Conservation (phyloP, 2,329 filamentous ascomycete species). For the Aspergillus novoparasiticus region DNA sequence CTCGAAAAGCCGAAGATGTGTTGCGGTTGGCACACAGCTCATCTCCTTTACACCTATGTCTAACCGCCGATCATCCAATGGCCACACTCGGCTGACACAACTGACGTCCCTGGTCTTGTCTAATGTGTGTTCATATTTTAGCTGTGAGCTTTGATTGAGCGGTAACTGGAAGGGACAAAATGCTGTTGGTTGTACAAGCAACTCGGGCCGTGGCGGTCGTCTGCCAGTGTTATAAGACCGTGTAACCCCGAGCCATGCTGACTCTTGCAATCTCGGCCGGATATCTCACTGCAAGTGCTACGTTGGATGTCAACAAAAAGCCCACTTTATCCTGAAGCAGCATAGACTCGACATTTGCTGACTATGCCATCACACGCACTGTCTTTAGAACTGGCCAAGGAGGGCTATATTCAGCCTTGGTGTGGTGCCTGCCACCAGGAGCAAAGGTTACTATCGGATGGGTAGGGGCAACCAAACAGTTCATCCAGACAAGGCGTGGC, state of each 20-base stretch:
- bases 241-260: background rate
- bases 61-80: background rate
- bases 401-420: background rate
- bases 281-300: background rate
- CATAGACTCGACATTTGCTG: background rate
- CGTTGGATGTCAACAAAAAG: background rate
- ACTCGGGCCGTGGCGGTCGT: slow-evolving; percentile 1
- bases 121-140: background rate
- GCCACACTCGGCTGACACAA: background rate
- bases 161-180: background rate
- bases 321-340: background rate
- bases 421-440: background rate
- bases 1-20: background rate
- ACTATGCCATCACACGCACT: background rate
- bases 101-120: background rate
- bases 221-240: background rate
- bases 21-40: background rate
- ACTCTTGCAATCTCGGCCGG: background rate
- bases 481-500: background rate
- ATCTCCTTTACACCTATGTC: background rate
- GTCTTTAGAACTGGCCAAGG: background rate
- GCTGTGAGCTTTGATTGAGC: background rate
- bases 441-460: background rate
- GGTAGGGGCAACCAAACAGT: background rate
- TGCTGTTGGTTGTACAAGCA: background rate